Evolutionary conservation across 2,329 filamentous ascomycete species (phyloP).

Genomic region (Trichothecium roseum): DNA sequence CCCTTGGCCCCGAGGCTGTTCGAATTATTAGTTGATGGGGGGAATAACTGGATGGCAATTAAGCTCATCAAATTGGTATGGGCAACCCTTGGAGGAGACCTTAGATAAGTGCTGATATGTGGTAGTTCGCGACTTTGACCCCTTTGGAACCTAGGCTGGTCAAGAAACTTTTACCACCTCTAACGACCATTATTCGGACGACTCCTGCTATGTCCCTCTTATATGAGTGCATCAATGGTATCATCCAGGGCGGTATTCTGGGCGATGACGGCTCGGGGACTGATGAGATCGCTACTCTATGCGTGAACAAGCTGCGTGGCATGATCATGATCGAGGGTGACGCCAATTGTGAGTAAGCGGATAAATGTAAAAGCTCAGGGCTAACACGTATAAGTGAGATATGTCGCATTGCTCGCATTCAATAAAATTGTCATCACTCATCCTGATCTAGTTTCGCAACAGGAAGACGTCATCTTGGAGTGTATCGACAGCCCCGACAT

Average conservation of each 20-base stretch:
- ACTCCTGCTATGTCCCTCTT: constrained; percentile 96
- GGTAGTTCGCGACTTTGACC: constrained; percentile 83
- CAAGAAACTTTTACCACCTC: constrained; percentile 79
- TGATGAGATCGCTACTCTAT: constrained; percentile 85
- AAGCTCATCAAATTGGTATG: constrained; percentile 89
- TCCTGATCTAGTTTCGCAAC: constrained; percentile 76
- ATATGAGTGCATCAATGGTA: constrained; percentile 97
- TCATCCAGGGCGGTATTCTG: constrained; percentile 92
- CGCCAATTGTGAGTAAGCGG: constrained; percentile 62
- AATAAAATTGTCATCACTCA: constrained; percentile 90
- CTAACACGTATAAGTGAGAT: constrained; percentile 60
- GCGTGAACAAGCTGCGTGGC: constrained; percentile 82
- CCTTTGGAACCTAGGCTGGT: constrained; percentile 86
- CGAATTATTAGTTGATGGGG: constrained; percentile 79
- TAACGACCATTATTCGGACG: constrained; percentile 87
- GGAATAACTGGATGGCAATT: constrained; percentile 99
- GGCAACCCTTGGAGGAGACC: constrained; percentile 17
- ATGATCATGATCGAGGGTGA: constrained; percentile 94
- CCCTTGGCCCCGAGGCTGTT: constrained; percentile 86
- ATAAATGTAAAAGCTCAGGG: not conserved
- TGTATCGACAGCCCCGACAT: constrained; percentile 95
- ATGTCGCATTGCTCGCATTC: constrained; percentile 88
- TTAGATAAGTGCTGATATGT: constrained; percentile 6
- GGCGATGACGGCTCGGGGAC: constrained; percentile 70
- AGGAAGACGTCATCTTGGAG: constrained; percentile 92